A percentile compares a stretch with the other conserved stretches of the same genome.
Evolutionary conservation across 768 basidiomycete species (phyloP).

Genomic region (Termitomyces sp.): DNA sequence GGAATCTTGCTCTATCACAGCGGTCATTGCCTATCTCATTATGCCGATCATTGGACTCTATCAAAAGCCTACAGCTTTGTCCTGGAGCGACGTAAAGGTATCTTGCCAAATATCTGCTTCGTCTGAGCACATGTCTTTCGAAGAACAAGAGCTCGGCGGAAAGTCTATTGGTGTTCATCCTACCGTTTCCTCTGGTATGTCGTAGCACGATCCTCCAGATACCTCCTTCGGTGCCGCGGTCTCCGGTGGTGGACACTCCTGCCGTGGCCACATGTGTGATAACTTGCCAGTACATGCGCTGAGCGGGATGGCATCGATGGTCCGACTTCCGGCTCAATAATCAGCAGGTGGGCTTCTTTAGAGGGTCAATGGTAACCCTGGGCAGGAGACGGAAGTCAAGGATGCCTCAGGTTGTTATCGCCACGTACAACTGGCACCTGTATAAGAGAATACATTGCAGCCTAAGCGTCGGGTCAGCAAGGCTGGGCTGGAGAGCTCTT

Average conservation of each 20-base stretch:
- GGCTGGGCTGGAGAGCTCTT: constrained; percentile 80
- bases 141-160: constrained; percentile 82
- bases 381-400: constrained; percentile 85
- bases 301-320: constrained; percentile 20
- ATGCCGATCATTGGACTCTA: constrained; percentile 95
- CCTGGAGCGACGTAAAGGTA: constrained; percentile 86
- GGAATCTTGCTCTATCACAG: constrained; percentile 92
- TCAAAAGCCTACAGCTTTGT: constrained; percentile 90
- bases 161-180: constrained; percentile 66
- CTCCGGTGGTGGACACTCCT: constrained; percentile 27
- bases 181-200: constrained; percentile 18
- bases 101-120: constrained; percentile 97
- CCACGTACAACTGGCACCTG: constrained; percentile 82
- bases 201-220: constrained; percentile 18
- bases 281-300: constrained; percentile 54
- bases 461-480: constrained; percentile 89
- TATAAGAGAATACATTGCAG: constrained; percentile 83
- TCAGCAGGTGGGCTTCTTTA: constrained; percentile 32
- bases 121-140: constrained; percentile 95
- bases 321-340: constrained; percentile 25
- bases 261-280: constrained; percentile 66
- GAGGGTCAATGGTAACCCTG: constrained; percentile 55
- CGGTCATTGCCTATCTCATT: constrained; percentile 96
- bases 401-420: constrained; percentile 82
- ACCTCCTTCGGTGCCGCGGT: constrained; percentile 38